Percentiles rank a stretch among this genome's conserved stretches.
Conservation (phyloP, 345 rosid species). For the Boechera divaricarpa region DNA sequence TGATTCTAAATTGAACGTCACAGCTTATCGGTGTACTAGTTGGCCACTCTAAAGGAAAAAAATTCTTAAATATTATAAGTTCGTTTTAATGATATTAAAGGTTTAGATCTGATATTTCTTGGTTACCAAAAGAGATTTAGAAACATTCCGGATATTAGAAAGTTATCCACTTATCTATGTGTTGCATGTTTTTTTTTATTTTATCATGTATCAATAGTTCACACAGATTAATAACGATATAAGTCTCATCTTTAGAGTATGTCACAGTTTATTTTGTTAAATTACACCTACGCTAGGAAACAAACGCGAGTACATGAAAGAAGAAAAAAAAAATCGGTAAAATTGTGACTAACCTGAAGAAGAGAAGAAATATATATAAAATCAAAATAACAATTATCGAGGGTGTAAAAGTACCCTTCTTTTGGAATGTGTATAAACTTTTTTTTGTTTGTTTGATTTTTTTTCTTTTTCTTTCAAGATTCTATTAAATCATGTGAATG, state of each 20-base stretch:
- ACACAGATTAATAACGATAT: too few relatives aligned
- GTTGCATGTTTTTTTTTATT: too few relatives aligned
- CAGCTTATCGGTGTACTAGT: too few relatives aligned
- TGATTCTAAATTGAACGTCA: too few relatives aligned
- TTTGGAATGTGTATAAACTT: background rate
- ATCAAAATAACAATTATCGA: background rate
- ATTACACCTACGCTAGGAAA: background rate
- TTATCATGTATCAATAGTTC: background rate
- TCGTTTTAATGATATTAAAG: background rate
- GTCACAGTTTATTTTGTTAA: background rate
- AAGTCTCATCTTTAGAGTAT: background rate
- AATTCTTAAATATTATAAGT: too few relatives aligned
- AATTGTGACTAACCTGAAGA: background rate
- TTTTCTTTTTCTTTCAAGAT: background rate
- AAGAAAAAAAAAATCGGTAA: too few relatives aligned
- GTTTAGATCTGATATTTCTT: background rate
- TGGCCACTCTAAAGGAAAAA: too few relatives aligned
- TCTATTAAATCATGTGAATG: conserved; percentile 8
- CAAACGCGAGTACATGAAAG: background rate
- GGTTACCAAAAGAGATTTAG: background rate
- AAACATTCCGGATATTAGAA: background rate
- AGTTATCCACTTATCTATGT: background rate
- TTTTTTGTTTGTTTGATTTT: background rate
- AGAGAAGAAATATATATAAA: background rate
- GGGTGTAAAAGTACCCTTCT: conserved; percentile 5